Conservation (phyloP, 139 green algal genomes). For the Chlorella sp. region DNA sequence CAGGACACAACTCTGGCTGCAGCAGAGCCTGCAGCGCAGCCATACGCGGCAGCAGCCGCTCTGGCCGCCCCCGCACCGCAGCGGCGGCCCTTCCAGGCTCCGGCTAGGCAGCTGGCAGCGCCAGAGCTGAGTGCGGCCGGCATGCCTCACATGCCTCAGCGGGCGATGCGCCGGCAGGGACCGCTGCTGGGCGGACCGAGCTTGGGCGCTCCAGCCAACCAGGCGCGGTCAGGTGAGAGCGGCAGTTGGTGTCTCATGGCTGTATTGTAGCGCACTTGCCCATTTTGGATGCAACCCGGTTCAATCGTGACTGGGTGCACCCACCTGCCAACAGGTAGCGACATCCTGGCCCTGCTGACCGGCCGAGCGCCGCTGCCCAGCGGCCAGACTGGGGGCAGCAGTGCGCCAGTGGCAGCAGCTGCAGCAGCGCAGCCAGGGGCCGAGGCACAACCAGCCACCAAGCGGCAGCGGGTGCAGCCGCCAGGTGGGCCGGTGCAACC, state of each 20-base stretch:
- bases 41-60: neutral
- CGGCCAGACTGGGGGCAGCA: too few relatives aligned
- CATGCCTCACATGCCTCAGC: too few relatives aligned
- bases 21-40: neutral
- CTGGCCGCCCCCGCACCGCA: neutral
- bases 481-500: neutral
- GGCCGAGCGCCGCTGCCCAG: neutral
- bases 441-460: neutral
- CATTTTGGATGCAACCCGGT: too few relatives aligned
- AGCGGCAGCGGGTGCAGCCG: neutral
- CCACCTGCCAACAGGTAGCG: neutral
- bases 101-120: too few relatives aligned
- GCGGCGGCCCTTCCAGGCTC: neutral
- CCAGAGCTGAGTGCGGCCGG: too few relatives aligned
- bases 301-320: neutral
- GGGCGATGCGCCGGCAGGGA: too few relatives aligned
- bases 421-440: neutral
- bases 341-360: conserved; percentile 18
- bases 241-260: too few relatives aligned
- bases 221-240: too few relatives aligned
- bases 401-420: neutral
- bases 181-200: too few relatives aligned
- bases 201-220: too few relatives aligned
- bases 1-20: neutral
- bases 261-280: too few relatives aligned